phyloP scores from a whole-genome alignment of 2,329 filamentous ascomycete species.

The Fusarium transvaalense region DNA sequence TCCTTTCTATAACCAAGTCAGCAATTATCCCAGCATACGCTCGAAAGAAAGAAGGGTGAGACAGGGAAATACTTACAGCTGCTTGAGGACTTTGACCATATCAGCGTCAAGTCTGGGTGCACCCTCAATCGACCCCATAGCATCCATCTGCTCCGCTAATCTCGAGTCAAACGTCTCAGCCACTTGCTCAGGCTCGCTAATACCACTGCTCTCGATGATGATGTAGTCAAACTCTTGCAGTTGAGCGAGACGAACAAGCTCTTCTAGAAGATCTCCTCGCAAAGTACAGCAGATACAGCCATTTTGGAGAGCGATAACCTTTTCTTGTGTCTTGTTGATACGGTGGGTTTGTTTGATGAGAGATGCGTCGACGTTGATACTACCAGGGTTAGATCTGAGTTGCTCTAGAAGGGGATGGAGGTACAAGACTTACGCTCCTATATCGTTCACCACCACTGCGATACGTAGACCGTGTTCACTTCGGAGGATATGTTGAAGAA shows the following conservation, averaged over 20 bases:
- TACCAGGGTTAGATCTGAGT: slow-evolving; percentile 40
- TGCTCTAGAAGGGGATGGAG: too few relatives aligned
- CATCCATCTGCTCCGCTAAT: slow-evolving; percentile 62
- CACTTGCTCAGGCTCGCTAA: slow-evolving; percentile 80
- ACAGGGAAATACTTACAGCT: slow-evolving; percentile 49
- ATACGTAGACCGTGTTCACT: slow-evolving; percentile 76
- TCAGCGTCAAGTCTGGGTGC: slow-evolving; percentile 52
- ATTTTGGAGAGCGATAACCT: slow-evolving; percentile 76
- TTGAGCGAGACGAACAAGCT: slow-evolving; percentile 73
- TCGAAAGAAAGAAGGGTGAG: accelerated
- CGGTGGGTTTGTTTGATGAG: slow-evolving; percentile 68
- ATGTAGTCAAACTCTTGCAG: slow-evolving; percentile 77
- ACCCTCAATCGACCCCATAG: slow-evolving; percentile 50
- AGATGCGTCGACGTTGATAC: slow-evolving; percentile 74
- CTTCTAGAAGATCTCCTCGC: slow-evolving; percentile 76
- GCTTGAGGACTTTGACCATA: slow-evolving; percentile 54
- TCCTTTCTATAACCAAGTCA: slow-evolving; percentile 54
- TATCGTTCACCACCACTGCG: slow-evolving; percentile 80
- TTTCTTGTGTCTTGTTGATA: slow-evolving; percentile 70
- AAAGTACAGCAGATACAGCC: slow-evolving; percentile 83
- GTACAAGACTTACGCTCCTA: slow-evolving; percentile 63
- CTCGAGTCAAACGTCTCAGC: slow-evolving; percentile 77
- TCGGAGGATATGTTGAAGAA: slow-evolving; percentile 76
- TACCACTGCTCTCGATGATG: slow-evolving; percentile 77
- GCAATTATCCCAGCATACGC: accelerated